Evolutionary conservation across 2,329 filamentous ascomycete genomes (phyloP).

Genomic region (Diaporthe caulivora): DNA sequence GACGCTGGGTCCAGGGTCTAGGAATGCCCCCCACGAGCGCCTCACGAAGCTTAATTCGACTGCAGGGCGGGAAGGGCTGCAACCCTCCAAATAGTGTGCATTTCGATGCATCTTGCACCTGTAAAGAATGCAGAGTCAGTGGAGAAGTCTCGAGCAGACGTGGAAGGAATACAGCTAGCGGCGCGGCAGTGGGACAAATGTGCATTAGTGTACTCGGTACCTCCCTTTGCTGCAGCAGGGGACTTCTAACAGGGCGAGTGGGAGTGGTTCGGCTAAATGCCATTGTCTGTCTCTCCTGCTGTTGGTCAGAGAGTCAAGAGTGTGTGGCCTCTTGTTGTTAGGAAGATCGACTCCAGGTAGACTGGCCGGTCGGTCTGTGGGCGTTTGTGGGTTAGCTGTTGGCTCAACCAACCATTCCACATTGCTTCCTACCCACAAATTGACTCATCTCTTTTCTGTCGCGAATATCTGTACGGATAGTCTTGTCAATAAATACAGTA

Average conservation of each 20-base stretch:
- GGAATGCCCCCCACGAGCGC: constrained; percentile 7
- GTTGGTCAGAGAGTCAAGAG: too few relatives aligned
- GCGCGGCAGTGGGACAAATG: background rate
- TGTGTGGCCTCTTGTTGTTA: too few relatives aligned
- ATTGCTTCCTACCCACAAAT: background rate
- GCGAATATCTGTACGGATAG: background rate
- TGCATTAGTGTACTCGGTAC: background rate
- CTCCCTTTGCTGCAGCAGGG: background rate
- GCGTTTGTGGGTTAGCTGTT: background rate
- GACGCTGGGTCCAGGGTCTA: background rate
- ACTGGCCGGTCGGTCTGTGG: background rate
- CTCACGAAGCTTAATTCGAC: constrained; percentile 24
- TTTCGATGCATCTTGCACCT: background rate
- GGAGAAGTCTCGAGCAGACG: background rate
- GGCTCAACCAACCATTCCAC: background rate
- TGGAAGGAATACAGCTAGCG: background rate
- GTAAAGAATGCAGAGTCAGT: background rate
- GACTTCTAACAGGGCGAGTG: background rate
- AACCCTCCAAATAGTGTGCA: too few relatives aligned
- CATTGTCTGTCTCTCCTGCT: background rate
- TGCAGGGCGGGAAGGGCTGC: background rate
- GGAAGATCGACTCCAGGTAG: too few relatives aligned
- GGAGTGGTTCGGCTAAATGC: background rate
- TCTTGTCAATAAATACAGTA: background rate
- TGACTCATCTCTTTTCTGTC: background rate